Base-by-base conservation (phyloP, 2,329 filamentous ascomycete species). In the Piedraia hortae region DNA sequence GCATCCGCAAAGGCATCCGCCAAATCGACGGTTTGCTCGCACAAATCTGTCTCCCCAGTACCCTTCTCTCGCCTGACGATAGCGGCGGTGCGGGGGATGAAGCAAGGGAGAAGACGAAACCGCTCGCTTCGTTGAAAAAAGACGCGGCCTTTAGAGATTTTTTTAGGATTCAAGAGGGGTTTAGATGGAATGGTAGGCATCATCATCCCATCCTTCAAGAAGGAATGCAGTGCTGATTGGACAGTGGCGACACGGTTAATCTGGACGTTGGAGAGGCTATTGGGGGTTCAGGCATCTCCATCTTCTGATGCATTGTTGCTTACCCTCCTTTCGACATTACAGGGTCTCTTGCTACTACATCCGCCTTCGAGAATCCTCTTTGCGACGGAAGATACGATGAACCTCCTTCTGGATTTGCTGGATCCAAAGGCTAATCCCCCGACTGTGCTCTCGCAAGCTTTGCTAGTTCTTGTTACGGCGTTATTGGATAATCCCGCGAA, bases 131-230 rank as follows among this genome's bases (percentile, higher is more conserved):
- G 26, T 50, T 91, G 30, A 59, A 62, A 22, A 62, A 68, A 31
- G 85, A 93, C 45, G 75, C 73, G 10, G 82, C 80, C 10, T 93
- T 91, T 42, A 58, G 75, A 33, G 78, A 91, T 46, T 93, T 93
- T 53, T 91, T 90, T 54, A 77, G 89, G 44, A 46, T 93, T 32
- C 85, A 97, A 45, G 80, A 93, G 41, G 75, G 80, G 3, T 97
- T 97, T 42, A 77, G 93, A 50, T 93, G 78, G 73, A 97, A 97
- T 50, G 59, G 62, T 67, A 43, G 27, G 49, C 17, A 19, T 14
- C 13, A n/a, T n/a, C n/a, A n/a, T n/a, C n/a, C n/a, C n/a, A n/a
- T n/a, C n/a, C n/a, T n/a, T n/a, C n/a, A 11, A 13, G 8, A n/a
- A n/a, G n/a, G n/a, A n/a, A n/a, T n/a, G n/a, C n/a, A n/a, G n/a